Evolutionary conservation across 352 stramenopile species (phyloP).

Genomic region (Aphanomyces cochlioides): DNA sequence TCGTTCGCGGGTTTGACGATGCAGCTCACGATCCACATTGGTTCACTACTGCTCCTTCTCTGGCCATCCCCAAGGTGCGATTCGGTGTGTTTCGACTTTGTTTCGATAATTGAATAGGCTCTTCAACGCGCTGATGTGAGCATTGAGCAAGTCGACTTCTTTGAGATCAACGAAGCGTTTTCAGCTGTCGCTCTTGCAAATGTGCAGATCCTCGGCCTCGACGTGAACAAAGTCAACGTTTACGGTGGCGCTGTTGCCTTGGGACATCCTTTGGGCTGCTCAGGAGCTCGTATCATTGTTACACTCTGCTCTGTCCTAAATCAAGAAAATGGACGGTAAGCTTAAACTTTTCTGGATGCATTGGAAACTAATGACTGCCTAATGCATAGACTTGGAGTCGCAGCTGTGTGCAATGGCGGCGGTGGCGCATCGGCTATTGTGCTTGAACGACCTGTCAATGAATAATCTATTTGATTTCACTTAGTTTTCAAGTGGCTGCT

Average conservation of each 20-base stretch:
- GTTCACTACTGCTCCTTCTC: constrained; percentile 95
- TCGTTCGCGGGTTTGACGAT: constrained; percentile 79
- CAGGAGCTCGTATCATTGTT: constrained; percentile 91
- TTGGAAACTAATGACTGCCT: background rate
- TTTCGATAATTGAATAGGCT: constrained; percentile 44
- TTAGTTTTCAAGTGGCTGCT: background rate
- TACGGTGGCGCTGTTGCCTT: constrained; percentile 92
- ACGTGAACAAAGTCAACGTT: constrained; percentile 92
- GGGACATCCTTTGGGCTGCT: constrained; percentile 82
- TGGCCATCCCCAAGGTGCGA: constrained; percentile 83
- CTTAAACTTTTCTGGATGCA: background rate
- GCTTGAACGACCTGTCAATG: constrained; percentile 71
- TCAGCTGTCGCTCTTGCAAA: constrained; percentile 95
- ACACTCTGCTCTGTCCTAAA: constrained; percentile 93
- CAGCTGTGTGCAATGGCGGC: constrained; percentile 98
- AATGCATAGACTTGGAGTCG: constrained; percentile 87
- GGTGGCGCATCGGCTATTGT: constrained; percentile 95
- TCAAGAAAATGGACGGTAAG: constrained; percentile 76
- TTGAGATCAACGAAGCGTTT: constrained; percentile 99
- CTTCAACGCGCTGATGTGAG: constrained; percentile 88
- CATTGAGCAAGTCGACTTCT: constrained; percentile 93
- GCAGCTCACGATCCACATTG: constrained; percentile 88
- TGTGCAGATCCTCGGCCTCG: constrained; percentile 91
- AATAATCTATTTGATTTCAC: constrained; percentile 1
- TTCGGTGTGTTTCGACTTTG: background rate